Conservation (phyloP, 2,329 filamentous ascomycete genomes). For the Hymenoscyphus albidus region DNA sequence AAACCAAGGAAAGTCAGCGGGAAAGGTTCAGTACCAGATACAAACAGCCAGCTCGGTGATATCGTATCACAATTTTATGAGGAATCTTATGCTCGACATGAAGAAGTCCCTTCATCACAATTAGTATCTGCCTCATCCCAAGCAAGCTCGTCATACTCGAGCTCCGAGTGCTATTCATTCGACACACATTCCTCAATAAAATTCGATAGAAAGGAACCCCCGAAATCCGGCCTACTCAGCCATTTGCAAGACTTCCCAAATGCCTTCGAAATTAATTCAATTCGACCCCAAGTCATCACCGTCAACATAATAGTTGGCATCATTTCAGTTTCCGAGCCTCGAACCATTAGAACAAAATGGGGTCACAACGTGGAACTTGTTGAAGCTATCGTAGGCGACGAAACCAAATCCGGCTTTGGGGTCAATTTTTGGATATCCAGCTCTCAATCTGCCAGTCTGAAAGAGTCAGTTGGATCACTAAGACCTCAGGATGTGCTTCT, state of each 20-base stretch:
- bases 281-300: constrained; percentile 76
- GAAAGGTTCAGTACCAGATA: neutral
- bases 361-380: constrained; percentile 61
- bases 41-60: constrained; percentile 24
- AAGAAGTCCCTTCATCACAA: constrained; percentile 61
- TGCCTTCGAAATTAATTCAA: constrained; percentile 59
- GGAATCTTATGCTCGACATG: constrained; percentile 69
- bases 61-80: constrained; percentile 67
- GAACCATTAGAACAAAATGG: constrained; percentile 64
- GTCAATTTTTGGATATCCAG: constrained; percentile 76
- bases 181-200: constrained; percentile 34
- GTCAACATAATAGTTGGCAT: constrained; percentile 78
- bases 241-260: constrained; percentile 68
- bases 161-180: constrained; percentile 37
- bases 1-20: neutral
- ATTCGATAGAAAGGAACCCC: constrained; percentile 22
- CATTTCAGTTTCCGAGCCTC: constrained; percentile 65
- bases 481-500: constrained; percentile 73
- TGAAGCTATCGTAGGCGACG: constrained; percentile 79
- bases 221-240: constrained; percentile 43
- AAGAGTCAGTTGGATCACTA: constrained; percentile 42
- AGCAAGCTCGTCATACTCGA: constrained; percentile 21
- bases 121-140: constrained; percentile 35
- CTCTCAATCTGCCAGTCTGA: constrained; percentile 21
- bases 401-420: constrained; percentile 75